phyloP scores from a whole-genome alignment of 2,329 filamentous ascomycete species.

The Xylaria multiplex region DNA sequence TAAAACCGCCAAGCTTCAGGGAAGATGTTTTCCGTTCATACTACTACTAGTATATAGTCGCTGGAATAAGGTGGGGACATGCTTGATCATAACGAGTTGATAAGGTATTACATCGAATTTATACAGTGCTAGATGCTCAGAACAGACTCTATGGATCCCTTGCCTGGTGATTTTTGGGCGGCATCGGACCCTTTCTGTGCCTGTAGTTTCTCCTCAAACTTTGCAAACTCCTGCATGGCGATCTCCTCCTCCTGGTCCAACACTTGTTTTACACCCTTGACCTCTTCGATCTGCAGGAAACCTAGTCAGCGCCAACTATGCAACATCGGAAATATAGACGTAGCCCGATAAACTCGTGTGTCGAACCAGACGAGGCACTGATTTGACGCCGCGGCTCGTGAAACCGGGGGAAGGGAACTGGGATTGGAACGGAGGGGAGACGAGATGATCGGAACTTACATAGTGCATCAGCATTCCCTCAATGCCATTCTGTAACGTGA shows the following conservation, averaged over 20 bases:
- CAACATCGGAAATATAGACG: background rate
- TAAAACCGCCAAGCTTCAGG: constrained; percentile 15
- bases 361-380: constrained; percentile 11
- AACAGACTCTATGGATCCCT: constrained; percentile 53
- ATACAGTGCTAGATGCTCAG: constrained; percentile 38
- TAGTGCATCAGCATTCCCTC: constrained; percentile 99
- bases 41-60: background rate
- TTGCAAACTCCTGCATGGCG: constrained; percentile 86
- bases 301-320: constrained; percentile 44
- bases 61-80: constrained; percentile 13
- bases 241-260: constrained; percentile 93
- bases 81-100: constrained; percentile 15
- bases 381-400: constrained; percentile 4
- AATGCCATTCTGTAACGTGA: constrained; percentile 96
- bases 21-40: constrained; percentile 14
- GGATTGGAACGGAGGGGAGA: background rate
- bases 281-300: constrained; percentile 84
- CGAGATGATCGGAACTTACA: constrained; percentile 63
- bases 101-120: constrained; percentile 29
- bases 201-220: constrained; percentile 86
- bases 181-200: constrained; percentile 60
- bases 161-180: constrained; percentile 51
- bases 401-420: background rate
- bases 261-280: constrained; percentile 90
- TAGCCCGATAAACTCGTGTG: constrained; percentile 21